phyloP scores from a whole-genome alignment of 192 early-diverging fungal species.

The Backusella sp. region DNA sequence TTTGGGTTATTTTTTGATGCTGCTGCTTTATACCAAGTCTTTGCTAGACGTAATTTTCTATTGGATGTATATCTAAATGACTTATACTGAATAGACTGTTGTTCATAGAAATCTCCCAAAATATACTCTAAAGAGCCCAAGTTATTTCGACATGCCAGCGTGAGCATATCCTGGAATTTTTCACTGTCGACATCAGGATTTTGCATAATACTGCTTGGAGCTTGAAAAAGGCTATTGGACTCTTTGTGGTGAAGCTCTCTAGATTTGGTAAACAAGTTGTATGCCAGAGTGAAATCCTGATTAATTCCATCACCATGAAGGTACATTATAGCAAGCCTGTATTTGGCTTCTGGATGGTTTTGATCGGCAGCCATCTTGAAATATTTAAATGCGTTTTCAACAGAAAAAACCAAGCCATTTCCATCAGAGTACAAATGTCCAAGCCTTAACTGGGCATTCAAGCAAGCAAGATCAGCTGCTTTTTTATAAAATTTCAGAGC shows the following conservation, averaged over 20 bases:
- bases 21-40: too few relatives aligned
- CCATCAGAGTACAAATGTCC: neutral
- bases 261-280: too few relatives aligned
- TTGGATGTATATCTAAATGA: too few relatives aligned
- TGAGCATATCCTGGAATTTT: neutral
- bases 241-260: too few relatives aligned
- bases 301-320: slow-evolving; percentile 25
- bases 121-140: neutral
- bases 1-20: too few relatives aligned
- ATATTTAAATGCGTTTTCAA: slow-evolving; percentile 18
- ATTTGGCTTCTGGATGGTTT: neutral
- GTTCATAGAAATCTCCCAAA: neutral
- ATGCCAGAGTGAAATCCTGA: neutral
- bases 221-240: neutral
- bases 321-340: neutral
- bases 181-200: neutral
- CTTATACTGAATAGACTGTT: too few relatives aligned
- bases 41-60: too few relatives aligned
- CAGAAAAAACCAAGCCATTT: neutral
- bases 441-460: neutral
- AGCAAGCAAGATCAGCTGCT: too few relatives aligned
- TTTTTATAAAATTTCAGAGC: too few relatives aligned
- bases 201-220: neutral
- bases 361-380: slow-evolving; percentile 15
- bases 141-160: neutral